Evolutionary conservation across 1,284 basidiomycete genomes (phyloP).

Genomic region (Agroathelia rolfsii): DNA sequence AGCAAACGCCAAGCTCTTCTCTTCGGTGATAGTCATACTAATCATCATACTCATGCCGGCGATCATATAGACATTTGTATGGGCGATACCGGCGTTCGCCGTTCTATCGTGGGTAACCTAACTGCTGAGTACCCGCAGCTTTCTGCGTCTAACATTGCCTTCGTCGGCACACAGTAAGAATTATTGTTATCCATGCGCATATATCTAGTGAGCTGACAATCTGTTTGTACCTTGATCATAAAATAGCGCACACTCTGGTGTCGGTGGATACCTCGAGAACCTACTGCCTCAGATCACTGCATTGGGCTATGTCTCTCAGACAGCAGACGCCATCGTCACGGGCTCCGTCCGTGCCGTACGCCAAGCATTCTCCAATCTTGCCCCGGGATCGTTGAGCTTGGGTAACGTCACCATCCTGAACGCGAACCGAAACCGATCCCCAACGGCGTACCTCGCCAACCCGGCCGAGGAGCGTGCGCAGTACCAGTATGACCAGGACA

Average conservation of each 20-base stretch:
- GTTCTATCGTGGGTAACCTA: slow-evolving; percentile 54
- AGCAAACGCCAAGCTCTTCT: slow-evolving; percentile 1
- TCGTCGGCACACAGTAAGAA: slow-evolving; percentile 64
- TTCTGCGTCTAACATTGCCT: slow-evolving; percentile 61
- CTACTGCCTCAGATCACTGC: slow-evolving; percentile 71
- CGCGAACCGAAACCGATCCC: slow-evolving; percentile 68
- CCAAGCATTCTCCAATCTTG: slow-evolving; percentile 55
- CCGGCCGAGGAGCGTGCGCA: slow-evolving; percentile 54
- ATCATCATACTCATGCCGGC: too few relatives aligned
- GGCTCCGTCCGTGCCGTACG: slow-evolving; percentile 64
- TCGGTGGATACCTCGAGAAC: slow-evolving; percentile 71
- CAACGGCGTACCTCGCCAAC: slow-evolving; percentile 65
- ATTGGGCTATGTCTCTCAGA: slow-evolving; percentile 61
- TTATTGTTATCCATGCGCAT: not conserved
- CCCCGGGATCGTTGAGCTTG: slow-evolving; percentile 46
- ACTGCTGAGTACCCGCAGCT: slow-evolving; percentile 47
- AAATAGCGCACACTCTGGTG: slow-evolving; percentile 62
- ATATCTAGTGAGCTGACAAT: too few relatives aligned
- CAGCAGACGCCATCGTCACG: slow-evolving; percentile 58
- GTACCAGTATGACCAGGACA: slow-evolving; percentile 65
- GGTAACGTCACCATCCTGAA: slow-evolving; percentile 61
- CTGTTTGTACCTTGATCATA: too few relatives aligned
- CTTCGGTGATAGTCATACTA: slow-evolving; percentile 5
- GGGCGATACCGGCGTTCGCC: slow-evolving; percentile 72
- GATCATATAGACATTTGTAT: slow-evolving; percentile 52